phyloP scores from a whole-genome alignment of 805 yeast species.

The Monosporozyma solicola region DNA sequence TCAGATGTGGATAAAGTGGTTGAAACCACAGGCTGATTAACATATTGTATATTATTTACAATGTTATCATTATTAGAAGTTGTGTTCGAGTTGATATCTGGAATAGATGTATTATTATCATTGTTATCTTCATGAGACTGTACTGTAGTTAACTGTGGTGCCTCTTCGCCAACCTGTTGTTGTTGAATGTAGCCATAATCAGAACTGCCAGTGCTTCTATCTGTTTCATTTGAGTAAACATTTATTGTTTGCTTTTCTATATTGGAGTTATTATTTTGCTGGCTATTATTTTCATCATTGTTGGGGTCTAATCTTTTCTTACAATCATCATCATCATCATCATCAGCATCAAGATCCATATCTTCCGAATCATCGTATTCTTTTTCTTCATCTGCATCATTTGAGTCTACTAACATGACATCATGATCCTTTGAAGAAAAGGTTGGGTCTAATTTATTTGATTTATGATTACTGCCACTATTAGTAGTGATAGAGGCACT shows the following conservation, averaged over 20 bases:
- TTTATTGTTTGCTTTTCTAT: conserved; percentile 17
- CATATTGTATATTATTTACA: background rate
- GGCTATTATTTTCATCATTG: conserved; percentile 8
- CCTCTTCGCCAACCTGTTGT: conserved; percentile 1
- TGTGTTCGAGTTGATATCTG: background rate
- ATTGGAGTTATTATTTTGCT: conserved; percentile 7
- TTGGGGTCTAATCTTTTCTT: conserved; percentile 10
- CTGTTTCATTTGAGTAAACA: conserved; percentile 22
- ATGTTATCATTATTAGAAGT: background rate
- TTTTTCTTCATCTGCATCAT: conserved; percentile 3
- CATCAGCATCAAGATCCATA: conserved; percentile 1
- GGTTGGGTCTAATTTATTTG: background rate
- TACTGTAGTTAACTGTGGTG: background rate
- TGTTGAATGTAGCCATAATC: conserved; percentile 9
- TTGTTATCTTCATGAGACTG: conserved; percentile 1
- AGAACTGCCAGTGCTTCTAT: conserved; percentile 23
- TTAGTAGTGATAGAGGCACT: background rate
- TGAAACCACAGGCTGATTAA: background rate
- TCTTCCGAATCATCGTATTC: conserved; percentile 1
- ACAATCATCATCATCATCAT: background rate
- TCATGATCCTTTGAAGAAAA: background rate
- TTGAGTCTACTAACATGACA: background rate
- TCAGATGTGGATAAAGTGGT: background rate
- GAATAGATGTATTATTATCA: background rate
- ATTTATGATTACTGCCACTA: background rate